Conservation (phyloP, 75 land plant species). For the Gnetum montanum region DNA sequence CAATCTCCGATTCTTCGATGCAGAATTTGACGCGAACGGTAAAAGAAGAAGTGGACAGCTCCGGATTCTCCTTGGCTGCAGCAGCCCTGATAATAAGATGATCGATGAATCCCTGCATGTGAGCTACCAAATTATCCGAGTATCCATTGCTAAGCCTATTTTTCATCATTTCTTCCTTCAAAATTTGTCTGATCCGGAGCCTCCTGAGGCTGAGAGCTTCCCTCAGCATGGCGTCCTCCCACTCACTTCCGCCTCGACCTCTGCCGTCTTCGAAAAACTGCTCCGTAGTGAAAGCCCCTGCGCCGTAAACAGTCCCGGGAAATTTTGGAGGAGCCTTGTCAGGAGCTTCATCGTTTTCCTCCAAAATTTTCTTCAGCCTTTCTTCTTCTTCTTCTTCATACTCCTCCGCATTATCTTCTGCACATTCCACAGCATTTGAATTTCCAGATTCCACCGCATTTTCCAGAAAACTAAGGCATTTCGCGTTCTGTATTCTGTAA, state of each 20-base stretch:
- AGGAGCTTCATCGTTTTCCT: too few relatives aligned
- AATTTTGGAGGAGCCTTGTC: constrained; percentile 31
- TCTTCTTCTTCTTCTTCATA: too few relatives aligned
- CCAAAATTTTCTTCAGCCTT: too few relatives aligned
- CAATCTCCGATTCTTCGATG: constrained; percentile 39
- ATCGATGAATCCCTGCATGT: constrained; percentile 45
- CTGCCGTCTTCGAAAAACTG: not conserved
- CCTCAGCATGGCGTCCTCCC: constrained; percentile 20
- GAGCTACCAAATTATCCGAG: constrained; percentile 24
- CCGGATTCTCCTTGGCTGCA: constrained; percentile 27
- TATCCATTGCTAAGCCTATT: constrained; percentile 42
- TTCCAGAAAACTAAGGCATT: too few relatives aligned
- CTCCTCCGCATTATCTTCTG: too few relatives aligned
- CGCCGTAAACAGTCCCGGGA: constrained; percentile 18
- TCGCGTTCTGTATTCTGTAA: too few relatives aligned
- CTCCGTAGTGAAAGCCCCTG: constrained; percentile 3
- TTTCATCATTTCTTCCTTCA: constrained; percentile 28
- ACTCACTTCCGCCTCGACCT: constrained; percentile 2
- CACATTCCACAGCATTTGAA: too few relatives aligned
- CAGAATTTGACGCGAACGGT: constrained; percentile 42
- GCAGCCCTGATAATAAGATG: constrained; percentile 51
- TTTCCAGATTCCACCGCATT: too few relatives aligned
- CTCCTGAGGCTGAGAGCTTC: constrained; percentile 43
- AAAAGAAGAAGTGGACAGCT: constrained; percentile 30
- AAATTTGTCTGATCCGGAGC: constrained; percentile 26